These are phyloP conservation scores for Phaeophleospora eucalypticola DNA, from an alignment of 2,329 filamentous ascomycete species.

Conservation along the genomic window DNA sequence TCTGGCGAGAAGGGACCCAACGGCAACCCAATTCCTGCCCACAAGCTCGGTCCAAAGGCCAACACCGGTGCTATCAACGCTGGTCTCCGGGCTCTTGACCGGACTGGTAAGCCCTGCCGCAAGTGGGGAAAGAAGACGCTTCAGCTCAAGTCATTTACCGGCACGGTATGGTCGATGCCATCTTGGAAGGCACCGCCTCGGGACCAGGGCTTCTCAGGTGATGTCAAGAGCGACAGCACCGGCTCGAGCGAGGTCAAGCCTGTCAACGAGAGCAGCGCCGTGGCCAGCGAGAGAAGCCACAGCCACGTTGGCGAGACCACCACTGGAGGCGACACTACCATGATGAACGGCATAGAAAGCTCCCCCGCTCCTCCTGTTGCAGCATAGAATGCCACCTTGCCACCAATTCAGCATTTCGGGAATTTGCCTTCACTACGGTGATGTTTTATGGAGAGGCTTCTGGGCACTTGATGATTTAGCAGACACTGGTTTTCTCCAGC, in stretches of 20 bases:
- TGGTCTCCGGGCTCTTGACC: conserved; percentile 86
- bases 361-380: conserved; percentile 39
- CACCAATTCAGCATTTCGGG: too few relatives aligned
- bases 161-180: conserved; percentile 73
- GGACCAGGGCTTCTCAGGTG: conserved; percentile 57
- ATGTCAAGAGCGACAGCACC: conserved; percentile 54
- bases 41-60: conserved; percentile 92
- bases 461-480: too few relatives aligned
- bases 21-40: conserved; percentile 43
- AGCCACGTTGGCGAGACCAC: conserved; percentile 41
- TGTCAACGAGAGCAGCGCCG: conserved; percentile 52
- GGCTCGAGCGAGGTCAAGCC: conserved; percentile 54
- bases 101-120: conserved; percentile 84
- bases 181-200: conserved; percentile 71
- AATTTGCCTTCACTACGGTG: too few relatives aligned
- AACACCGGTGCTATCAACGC: conserved; percentile 98
- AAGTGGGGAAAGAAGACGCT: conserved; percentile 85
- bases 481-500: too few relatives aligned
- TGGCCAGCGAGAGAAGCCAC: conserved; percentile 57
- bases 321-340: conserved; percentile 20
- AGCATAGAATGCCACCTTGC: conserved; percentile 23
- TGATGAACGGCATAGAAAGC: conserved; percentile 32
- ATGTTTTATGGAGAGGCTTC: too few relatives aligned
- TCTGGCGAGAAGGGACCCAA: conserved; percentile 22
- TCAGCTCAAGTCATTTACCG: conserved; percentile 86